Evolutionary conservation across 805 yeast genomes (phyloP).

Genomic region (Ogataea populi-albae): DNA sequence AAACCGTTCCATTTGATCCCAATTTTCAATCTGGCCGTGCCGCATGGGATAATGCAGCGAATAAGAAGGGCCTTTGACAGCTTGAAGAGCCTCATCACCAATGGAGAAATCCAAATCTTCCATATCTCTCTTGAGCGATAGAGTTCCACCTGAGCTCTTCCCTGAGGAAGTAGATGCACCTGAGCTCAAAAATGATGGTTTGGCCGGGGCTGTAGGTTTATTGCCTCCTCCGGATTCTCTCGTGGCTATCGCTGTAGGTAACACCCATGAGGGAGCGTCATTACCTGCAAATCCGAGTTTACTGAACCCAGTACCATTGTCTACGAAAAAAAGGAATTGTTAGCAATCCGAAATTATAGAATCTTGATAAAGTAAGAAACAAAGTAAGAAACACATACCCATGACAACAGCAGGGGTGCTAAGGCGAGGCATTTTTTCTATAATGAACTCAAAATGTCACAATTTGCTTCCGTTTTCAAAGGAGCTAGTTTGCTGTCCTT

Average conservation of each 20-base stretch:
- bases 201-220: slow-evolving; percentile 43
- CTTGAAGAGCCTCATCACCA: slow-evolving; percentile 91
- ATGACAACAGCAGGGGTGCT: slow-evolving; percentile 92
- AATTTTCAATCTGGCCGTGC: slow-evolving; percentile 97
- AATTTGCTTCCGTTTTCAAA: background rate
- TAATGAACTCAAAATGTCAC: background rate
- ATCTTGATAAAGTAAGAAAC: background rate
- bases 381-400: slow-evolving; percentile 52
- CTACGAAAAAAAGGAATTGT: no score
- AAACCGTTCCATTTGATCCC: slow-evolving; percentile 99
- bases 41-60: slow-evolving; percentile 88
- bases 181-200: slow-evolving; percentile 43
- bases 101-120: slow-evolving; percentile 92
- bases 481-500: background rate
- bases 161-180: slow-evolving; percentile 24
- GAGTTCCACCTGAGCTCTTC: slow-evolving; percentile 36
- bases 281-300: slow-evolving; percentile 98
- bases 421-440: slow-evolving; percentile 36
- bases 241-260: slow-evolving; percentile 96
- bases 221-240: slow-evolving; percentile 43
- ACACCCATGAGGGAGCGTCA: slow-evolving; percentile 94
- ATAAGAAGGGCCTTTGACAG: slow-evolving; percentile 89
- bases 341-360: no score
- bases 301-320: slow-evolving; percentile 96
- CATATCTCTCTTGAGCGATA: slow-evolving; percentile 74